phyloP scores from a whole-genome alignment of 148 eudicot genomes.

The Pouteria glomerata region DNA sequence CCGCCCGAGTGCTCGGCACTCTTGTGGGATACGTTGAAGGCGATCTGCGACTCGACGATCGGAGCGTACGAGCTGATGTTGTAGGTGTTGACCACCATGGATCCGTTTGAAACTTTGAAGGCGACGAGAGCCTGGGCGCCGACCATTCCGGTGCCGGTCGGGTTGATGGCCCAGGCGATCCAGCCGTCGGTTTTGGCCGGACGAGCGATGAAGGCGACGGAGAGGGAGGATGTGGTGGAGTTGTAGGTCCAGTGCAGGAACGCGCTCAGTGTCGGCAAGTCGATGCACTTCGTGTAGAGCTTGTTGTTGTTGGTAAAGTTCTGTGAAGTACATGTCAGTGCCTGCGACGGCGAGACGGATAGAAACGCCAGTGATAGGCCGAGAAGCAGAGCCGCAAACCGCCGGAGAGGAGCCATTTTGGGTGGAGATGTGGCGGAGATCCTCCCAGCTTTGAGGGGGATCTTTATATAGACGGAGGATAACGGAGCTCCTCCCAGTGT shows the following conservation, averaged over 20 bases:
- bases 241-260: constrained; percentile 36
- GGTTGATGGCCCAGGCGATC: constrained; percentile 8
- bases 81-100: constrained; percentile 6
- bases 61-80: not conserved
- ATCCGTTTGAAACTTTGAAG: not conserved
- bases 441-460: no score
- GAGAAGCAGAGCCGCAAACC: not conserved
- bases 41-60: constrained; percentile 14
- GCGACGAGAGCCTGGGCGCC: constrained; percentile 4
- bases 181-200: constrained; percentile 15
- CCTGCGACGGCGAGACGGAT: constrained; percentile 1
- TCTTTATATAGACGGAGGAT: no score
- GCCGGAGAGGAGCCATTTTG: not conserved
- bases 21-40: constrained; percentile 15
- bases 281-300: constrained; percentile 21
- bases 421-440: no score
- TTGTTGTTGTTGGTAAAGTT: constrained; percentile 11
- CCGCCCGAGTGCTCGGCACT: constrained; percentile 24
- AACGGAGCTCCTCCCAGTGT: no score
- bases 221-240: constrained; percentile 21
- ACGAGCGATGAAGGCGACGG: constrained; percentile 34
- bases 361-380: not conserved
- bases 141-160: constrained; percentile 3
- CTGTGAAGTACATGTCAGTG: constrained; percentile 19
- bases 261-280: constrained; percentile 28